These are phyloP conservation scores for Backusella morwellensis DNA, from an alignment of 192 early-diverging fungal genomes.

Conservation along the genomic window DNA sequence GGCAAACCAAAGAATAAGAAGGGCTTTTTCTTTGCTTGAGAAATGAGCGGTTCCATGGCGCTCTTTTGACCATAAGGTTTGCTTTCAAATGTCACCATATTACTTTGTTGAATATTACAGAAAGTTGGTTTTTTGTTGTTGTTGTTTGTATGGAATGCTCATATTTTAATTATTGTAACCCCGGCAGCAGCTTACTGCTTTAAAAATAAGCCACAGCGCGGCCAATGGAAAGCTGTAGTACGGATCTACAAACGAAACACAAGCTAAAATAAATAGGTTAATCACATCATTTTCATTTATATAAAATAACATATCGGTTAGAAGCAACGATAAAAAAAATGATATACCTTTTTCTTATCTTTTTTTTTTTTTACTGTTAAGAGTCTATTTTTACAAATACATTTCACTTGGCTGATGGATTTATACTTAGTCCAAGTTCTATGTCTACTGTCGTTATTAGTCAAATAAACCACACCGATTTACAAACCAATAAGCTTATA, in stretches of 20 bases:
- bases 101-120: not conserved
- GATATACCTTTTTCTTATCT: not conserved
- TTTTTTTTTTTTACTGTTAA: not conserved
- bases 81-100: conserved; percentile 37
- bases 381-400: not conserved
- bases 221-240: not conserved
- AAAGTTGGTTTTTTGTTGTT: not conserved
- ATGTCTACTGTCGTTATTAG: not conserved
- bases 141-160: not conserved
- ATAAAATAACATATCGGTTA: not conserved
- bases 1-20: conserved; percentile 71
- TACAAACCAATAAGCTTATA: not conserved
- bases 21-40: conserved; percentile 42
- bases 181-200: not conserved
- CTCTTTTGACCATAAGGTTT: conserved; percentile 24
- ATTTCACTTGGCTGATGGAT: not conserved
- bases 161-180: not conserved
- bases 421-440: not conserved
- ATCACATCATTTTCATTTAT: not conserved
- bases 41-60: not conserved
- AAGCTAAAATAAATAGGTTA: not conserved
- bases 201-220: not conserved
- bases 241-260: not conserved
- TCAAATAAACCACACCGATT: not conserved
- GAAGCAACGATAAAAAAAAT: not conserved